Base-by-base conservation (phyloP, 2,329 filamentous ascomycete genomes). In the Xylariaceae sp. region DNA sequence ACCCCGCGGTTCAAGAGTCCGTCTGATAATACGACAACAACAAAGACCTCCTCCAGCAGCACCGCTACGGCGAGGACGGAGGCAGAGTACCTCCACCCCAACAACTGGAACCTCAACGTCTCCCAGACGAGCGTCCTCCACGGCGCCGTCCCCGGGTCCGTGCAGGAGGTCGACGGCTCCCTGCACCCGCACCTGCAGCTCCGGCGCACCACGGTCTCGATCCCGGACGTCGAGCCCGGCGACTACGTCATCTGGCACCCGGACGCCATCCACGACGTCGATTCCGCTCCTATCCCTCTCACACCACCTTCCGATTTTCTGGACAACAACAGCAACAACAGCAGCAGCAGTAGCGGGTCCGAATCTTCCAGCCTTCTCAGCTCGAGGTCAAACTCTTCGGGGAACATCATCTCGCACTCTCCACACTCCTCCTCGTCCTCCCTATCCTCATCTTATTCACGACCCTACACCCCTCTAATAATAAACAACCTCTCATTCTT, bases 161-260 rank as follows among this genome's bases (percentile, higher is more conserved):
- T 74, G 9, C 83, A 88, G 55, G 83, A 88, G 58, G 73, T 85
- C 31, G 76, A 71, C 15, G 63, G 70, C 3, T 62, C 69, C 2
- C 67, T 81, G 15, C 84, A 88, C 50, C 85, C 85, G 2, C 82
- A 88, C 51, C 68, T 88, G 11, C 67, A 78, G 21, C 70, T 88
- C 2, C 64, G 71, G 5, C 63, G 68, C 26, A 81, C 80, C 0
- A 87, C 88, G 83, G 73, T 86, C 2, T 76, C 83, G 47, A 67
- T 86, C 3, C 85, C 84, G 0, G 63, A 64, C 3, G 80, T 88
- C 12, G 65, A 69, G 32, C 84, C 84, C 0, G 85, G 85, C 3
- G 85, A 88, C 58, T 88, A 80, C 54, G 81, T 94, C 2, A 78
- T 81, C 5, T 94, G 86, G 86, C 86, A 92, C 57, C 89, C 85